Conservation (phyloP, 345 rosid species). For the Firmiana major region DNA sequence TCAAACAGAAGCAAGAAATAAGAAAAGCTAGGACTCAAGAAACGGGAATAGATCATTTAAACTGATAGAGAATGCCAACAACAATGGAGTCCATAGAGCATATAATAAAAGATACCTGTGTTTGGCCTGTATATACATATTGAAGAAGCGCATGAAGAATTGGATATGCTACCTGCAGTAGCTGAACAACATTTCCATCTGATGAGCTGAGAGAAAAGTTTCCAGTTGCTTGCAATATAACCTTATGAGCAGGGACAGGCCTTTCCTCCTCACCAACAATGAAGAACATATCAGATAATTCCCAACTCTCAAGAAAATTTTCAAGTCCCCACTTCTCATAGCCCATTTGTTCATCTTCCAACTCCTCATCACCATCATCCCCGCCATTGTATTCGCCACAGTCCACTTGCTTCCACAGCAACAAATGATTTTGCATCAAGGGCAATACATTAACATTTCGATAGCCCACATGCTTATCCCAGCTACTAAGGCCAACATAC, state of each 20-base stretch:
- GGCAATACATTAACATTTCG: conserved; percentile 91
- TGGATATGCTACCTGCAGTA: conserved; percentile 48
- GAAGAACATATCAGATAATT: conserved; percentile 67
- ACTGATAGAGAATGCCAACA: not conserved
- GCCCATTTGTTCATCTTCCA: conserved; percentile 35
- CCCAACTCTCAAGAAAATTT: conserved; percentile 81
- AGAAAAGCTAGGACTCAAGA: not conserved
- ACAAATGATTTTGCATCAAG: conserved; percentile 65
- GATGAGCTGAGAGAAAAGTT: conserved; percentile 51
- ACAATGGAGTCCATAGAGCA: not conserved
- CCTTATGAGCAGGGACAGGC: conserved; percentile 79
- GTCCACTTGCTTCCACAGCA: conserved; percentile 86
- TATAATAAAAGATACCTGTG: conserved; percentile 49
- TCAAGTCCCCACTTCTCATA: conserved; percentile 80
- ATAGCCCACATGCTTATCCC: conserved; percentile 97
- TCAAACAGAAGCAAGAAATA: conserved; percentile 14
- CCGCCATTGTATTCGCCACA: conserved; percentile 42
- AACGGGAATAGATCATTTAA: not conserved
- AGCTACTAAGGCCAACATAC: conserved; percentile 89
- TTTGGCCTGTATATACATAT: conserved; percentile 65
- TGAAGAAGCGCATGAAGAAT: conserved; percentile 77
- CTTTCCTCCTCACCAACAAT: conserved; percentile 63
- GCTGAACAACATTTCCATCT: conserved; percentile 42
- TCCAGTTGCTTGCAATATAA: conserved; percentile 80
- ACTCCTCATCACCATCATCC: conserved; percentile 45